These are phyloP conservation scores for Hypoxylon crocopeplum DNA, from an alignment of 495 filamentous ascomycete species.

Conservation along the genomic window DNA sequence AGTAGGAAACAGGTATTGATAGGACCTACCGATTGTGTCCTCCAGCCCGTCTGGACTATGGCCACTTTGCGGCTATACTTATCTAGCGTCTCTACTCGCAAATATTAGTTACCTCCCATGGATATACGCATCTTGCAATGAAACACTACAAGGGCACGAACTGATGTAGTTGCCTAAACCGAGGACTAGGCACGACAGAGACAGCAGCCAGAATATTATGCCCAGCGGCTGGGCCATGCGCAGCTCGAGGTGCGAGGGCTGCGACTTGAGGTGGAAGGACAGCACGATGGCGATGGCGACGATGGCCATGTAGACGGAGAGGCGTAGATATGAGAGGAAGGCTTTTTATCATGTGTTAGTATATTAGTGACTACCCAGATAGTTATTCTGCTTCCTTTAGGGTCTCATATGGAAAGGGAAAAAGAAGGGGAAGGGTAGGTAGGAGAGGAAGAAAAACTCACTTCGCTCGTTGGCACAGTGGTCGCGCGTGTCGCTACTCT, in stretches of 20 bases:
- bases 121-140: neutral
- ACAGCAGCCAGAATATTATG: constrained; percentile 84
- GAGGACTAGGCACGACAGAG: constrained; percentile 73
- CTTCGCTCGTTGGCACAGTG: constrained; percentile 82
- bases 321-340: constrained; percentile 93
- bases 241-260: constrained; percentile 72
- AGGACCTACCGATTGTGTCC: constrained; percentile 76
- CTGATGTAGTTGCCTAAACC: constrained; percentile 87
- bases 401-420: neutral
- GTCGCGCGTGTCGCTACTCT: constrained; percentile 83
- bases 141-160: constrained; percentile 22
- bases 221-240: constrained; percentile 84
- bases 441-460: constrained; percentile 41
- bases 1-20: neutral
- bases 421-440: neutral
- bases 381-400: neutral
- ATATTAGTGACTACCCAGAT: neutral
- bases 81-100: constrained; percentile 67
- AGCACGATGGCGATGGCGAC: constrained; percentile 89
- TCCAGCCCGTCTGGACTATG: constrained; percentile 92
- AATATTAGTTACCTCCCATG: neutral
- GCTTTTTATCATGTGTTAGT: constrained; percentile 41
- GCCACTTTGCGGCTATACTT: constrained; percentile 80
- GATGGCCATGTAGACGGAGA: constrained; percentile 88
- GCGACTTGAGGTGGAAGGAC: constrained; percentile 85